phyloP scores from a whole-genome alignment of 495 filamentous ascomycete genomes.

The Lophiostoma macrostomum region DNA sequence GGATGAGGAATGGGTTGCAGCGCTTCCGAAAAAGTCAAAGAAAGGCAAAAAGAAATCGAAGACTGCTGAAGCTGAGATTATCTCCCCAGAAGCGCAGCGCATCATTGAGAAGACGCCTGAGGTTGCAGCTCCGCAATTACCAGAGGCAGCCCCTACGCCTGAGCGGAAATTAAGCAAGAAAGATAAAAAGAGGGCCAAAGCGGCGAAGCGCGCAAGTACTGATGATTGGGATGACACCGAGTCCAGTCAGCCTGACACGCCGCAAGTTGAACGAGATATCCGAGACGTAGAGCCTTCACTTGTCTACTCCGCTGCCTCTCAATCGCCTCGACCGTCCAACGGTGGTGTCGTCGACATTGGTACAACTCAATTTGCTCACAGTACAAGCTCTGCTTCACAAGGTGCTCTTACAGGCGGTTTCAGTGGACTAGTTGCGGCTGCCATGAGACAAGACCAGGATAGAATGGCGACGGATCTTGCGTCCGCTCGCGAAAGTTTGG shows the following conservation, averaged over 20 bases:
- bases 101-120: slow-evolving; percentile 1
- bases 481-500: slow-evolving; percentile 9
- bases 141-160: slow-evolving; percentile 11
- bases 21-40: slow-evolving; percentile 24
- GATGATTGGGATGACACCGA: slow-evolving; percentile 22
- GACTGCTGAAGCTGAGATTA: slow-evolving; percentile 11
- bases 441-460: slow-evolving; percentile 26
- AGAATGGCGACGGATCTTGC: slow-evolving; percentile 6
- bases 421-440: slow-evolving; percentile 9
- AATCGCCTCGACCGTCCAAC: background rate
- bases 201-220: slow-evolving; percentile 10
- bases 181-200: slow-evolving; percentile 30
- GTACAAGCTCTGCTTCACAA: background rate
- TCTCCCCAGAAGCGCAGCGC: background rate
- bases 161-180: slow-evolving; percentile 27
- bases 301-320: background rate
- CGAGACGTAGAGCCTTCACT: slow-evolving; percentile 25
- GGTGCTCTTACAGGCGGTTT: slow-evolving; percentile 14
- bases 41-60: slow-evolving; percentile 29
- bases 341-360: slow-evolving; percentile 9
- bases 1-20: slow-evolving; percentile 11
- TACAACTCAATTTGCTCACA: background rate
- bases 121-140: slow-evolving; percentile 1
- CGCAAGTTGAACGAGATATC: slow-evolving; percentile 11
- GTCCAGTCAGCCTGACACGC: slow-evolving; percentile 9